These are phyloP conservation scores for Botryobasidium botryosum DNA, from an alignment of 768 basidiomycete species.

Conservation along the genomic window DNA sequence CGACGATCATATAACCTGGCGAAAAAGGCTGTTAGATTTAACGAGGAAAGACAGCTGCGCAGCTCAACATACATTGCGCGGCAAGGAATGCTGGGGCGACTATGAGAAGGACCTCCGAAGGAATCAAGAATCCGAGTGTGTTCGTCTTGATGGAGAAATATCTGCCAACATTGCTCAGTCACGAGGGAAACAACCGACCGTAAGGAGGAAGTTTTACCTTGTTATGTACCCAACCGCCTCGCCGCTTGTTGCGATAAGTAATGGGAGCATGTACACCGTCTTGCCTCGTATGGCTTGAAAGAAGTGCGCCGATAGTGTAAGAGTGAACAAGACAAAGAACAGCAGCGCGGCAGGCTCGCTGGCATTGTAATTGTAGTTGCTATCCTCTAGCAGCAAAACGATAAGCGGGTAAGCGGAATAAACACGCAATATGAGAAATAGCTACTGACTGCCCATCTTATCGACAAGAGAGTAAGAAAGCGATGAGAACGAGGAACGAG, in stretches of 20 bases:
- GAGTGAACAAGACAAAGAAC: conserved; percentile 2
- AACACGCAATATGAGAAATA: no score
- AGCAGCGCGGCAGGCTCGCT: not conserved
- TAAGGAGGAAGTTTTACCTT: not conserved
- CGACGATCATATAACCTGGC: conserved; percentile 12
- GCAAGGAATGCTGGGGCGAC: conserved; percentile 11
- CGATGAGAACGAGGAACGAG: no score
- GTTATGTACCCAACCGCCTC: conserved; percentile 5
- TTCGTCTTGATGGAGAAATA: conserved; percentile 1
- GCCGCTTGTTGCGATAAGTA: not conserved
- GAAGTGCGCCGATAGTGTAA: not conserved
- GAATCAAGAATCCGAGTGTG: conserved; percentile 4
- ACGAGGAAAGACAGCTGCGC: no score
- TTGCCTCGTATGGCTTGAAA: conserved; percentile 2
- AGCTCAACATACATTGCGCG: conserved; percentile 6
- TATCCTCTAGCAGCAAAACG: no score
- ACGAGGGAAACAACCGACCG: not conserved
- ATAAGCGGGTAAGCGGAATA: no score
- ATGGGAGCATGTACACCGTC: not conserved
- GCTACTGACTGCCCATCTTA: no score
- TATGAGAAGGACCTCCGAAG: conserved; percentile 7
- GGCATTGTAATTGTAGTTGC: not conserved
- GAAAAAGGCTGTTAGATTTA: no score
- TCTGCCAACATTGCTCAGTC: not conserved
- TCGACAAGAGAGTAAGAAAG: no score